Percentiles rank a stretch among this genome's conserved stretches.
Conservation (phyloP, 176 grass and related monocot species). For the Aegilops speltoides region DNA sequence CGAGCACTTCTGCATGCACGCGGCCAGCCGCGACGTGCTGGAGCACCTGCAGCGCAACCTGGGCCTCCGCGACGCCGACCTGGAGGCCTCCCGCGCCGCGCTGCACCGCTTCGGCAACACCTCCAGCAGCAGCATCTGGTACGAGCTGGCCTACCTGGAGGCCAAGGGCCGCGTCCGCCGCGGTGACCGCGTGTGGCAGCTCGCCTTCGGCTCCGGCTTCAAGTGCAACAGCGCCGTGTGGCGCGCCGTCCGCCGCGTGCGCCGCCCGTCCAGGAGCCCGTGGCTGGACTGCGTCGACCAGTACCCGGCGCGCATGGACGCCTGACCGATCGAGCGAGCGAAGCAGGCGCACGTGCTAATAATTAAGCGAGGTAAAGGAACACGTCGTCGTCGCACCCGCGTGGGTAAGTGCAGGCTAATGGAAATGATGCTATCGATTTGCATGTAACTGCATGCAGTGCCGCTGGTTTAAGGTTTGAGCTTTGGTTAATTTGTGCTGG, state of each 20-base stretch:
- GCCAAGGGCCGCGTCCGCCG: conserved; percentile 78
- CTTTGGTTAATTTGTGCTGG: neutral
- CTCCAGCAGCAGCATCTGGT: conserved; percentile 97
- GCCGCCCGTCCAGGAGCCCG: conserved; percentile 65
- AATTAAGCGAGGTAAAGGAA: neutral
- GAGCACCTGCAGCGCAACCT: conserved; percentile 92
- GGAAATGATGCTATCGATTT: neutral
- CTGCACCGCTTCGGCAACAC: conserved; percentile 98
- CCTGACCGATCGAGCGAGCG: neutral
- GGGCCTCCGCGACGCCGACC: conserved; percentile 58
- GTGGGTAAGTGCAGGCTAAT: neutral
- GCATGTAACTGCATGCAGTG: neutral
- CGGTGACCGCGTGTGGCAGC: conserved; percentile 98
- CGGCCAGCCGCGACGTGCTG: conserved; percentile 87
- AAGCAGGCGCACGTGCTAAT: neutral
- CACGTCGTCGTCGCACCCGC: neutral
- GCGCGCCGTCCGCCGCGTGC: conserved; percentile 71
- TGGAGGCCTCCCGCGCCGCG: conserved; percentile 87
- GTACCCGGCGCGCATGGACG: conserved; percentile 59
- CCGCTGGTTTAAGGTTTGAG: conserved; percentile 2
- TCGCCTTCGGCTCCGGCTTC: conserved; percentile 97
- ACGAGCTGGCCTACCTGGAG: conserved; percentile 91
- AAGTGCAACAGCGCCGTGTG: conserved; percentile 99
- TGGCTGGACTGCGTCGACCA: conserved; percentile 83
- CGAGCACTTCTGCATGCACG: conserved; percentile 99